Evolutionary conservation across 2,329 filamentous ascomycete genomes (phyloP).

Genomic region (Xylaria sp.): DNA sequence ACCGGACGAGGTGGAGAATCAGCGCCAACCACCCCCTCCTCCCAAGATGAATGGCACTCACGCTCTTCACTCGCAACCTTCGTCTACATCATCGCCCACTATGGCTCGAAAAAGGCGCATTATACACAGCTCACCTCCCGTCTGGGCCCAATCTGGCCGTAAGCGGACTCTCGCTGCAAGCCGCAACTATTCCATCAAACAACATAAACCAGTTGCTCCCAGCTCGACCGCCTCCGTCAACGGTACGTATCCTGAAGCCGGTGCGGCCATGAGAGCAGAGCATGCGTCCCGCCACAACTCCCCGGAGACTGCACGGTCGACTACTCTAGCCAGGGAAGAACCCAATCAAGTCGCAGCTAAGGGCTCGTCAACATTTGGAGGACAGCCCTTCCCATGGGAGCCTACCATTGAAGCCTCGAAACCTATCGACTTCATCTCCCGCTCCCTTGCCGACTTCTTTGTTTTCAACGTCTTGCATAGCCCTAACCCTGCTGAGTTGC

Average conservation of each 20-base stretch:
- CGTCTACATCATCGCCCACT: conserved; percentile 45
- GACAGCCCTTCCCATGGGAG: conserved; percentile 59
- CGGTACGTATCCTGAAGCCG: conserved; percentile 33
- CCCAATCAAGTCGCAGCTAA: conserved; percentile 26
- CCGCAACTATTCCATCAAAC: conserved; percentile 54
- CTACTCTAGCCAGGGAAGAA: conserved; percentile 36
- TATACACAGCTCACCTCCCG: conserved; percentile 47
- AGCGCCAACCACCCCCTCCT: conserved; percentile 55
- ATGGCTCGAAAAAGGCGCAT: conserved; percentile 49
- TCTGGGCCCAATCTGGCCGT: conserved; percentile 54
- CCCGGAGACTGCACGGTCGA: conserved; percentile 51
- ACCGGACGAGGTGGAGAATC: conserved; percentile 58
- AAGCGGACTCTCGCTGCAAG: conserved; percentile 46
- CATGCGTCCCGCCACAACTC: conserved; percentile 53
- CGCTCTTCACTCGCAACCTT: conserved; percentile 30
- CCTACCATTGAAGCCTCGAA: conserved; percentile 71
- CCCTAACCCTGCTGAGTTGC: conserved; percentile 68
- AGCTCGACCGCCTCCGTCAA: conserved; percentile 28
- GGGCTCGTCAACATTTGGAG: conserved; percentile 34
- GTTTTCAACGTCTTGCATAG: conserved; percentile 73
- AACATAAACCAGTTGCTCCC: conserved; percentile 24
- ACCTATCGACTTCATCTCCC: conserved; percentile 77
- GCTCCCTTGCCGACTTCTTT: conserved; percentile 79
- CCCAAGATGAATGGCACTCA: conserved; percentile 54
- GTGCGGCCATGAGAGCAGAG: conserved; percentile 37